Conservation (phyloP, 2,329 filamentous ascomycete species). For the Diaporthe longicolla region DNA sequence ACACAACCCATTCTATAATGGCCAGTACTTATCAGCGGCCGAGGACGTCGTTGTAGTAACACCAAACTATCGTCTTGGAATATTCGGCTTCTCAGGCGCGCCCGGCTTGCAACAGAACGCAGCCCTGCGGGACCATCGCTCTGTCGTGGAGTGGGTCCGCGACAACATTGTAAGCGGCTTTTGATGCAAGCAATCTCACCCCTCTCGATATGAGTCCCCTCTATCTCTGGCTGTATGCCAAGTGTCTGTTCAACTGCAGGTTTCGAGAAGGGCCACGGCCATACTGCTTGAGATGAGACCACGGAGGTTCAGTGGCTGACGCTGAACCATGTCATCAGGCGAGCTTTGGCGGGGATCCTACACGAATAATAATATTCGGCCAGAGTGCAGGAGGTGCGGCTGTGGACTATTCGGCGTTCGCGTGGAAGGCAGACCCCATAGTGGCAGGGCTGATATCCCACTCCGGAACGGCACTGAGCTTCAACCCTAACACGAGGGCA, state of each 20-base stretch:
- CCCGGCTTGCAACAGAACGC: constrained; percentile 28
- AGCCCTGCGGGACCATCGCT: constrained; percentile 34
- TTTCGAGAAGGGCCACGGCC: too few relatives aligned
- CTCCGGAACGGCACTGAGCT: constrained; percentile 36
- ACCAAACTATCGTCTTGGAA: constrained; percentile 30
- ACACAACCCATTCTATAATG: constrained; percentile 28
- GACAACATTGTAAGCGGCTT: constrained; percentile 20
- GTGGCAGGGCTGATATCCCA: constrained; percentile 28
- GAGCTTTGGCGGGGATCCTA: constrained; percentile 32
- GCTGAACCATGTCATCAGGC: not conserved
- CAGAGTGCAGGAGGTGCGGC: constrained; percentile 31
- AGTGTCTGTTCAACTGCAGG: not conserved
- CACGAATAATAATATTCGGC: constrained; percentile 32
- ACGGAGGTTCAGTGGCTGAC: not conserved
- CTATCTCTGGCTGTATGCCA: not conserved
- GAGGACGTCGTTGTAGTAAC: constrained; percentile 47
- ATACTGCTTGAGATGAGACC: not conserved
- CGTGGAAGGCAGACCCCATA: constrained; percentile 21
- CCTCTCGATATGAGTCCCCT: not conserved
- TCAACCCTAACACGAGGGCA: constrained; percentile 30
- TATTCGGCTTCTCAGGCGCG: constrained; percentile 38
- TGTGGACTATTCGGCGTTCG: constrained; percentile 43
- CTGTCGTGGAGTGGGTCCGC: constrained; percentile 33
- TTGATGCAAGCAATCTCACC: not conserved
- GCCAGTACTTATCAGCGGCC: constrained; percentile 23